These are phyloP conservation scores for Aegilops umbellulata DNA, from an alignment of 176 grass and related monocot species.

Conservation along the genomic window DNA sequence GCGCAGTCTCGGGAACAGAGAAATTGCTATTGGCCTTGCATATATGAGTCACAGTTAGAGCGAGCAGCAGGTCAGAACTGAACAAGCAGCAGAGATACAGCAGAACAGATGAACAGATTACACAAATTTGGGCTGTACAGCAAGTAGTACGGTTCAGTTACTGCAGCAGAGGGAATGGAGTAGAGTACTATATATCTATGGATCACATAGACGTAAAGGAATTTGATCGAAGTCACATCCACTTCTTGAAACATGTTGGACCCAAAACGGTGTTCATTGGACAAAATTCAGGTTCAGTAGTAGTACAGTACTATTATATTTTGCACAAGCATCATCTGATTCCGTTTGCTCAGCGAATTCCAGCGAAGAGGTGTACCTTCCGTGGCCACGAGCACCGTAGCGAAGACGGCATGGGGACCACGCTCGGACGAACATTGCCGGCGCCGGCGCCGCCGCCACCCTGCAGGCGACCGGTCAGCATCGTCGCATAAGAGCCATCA, in stretches of 20 bases:
- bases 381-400: not conserved
- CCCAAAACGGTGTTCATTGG: not conserved
- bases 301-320: not conserved
- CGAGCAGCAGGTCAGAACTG: too few relatives aligned
- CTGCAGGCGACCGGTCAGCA: not conserved
- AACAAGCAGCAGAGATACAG: too few relatives aligned
- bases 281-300: not conserved
- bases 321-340: not conserved
- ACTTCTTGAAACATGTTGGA: too few relatives aligned
- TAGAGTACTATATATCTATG: not conserved
- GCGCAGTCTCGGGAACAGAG: constrained; percentile 30
- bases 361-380: constrained; percentile 18
- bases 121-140: not conserved
- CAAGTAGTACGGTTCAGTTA: not conserved
- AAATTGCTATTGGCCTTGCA: constrained; percentile 53
- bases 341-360: not conserved
- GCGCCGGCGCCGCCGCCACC: not conserved
- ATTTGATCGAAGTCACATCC: not conserved
- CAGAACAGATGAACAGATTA: too few relatives aligned
- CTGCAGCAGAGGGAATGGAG: too few relatives aligned
- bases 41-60: too few relatives aligned
- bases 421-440: constrained; percentile 32
- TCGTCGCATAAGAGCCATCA: too few relatives aligned
- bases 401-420: not conserved
- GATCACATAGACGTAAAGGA: not conserved